Evolutionary conservation across 192 early-diverging fungal genomes (phyloP).

Genomic region (Coemansia sp.): DNA sequence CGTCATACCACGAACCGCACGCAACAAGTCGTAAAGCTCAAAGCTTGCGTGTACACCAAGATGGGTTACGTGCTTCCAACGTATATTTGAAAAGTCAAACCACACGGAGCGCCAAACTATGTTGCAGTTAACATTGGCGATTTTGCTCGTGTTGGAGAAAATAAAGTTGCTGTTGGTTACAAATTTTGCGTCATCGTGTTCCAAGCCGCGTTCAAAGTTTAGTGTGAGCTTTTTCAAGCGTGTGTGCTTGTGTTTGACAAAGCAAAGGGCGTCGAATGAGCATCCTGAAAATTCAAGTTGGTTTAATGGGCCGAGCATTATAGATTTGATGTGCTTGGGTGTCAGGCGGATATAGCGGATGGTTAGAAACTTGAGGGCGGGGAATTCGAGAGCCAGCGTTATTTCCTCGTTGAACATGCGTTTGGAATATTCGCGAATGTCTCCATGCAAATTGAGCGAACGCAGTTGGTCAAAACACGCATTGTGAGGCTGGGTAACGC

Average conservation of each 20-base stretch:
- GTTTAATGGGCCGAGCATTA: background rate
- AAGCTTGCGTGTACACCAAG: background rate
- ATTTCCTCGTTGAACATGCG: background rate
- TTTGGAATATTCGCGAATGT: background rate
- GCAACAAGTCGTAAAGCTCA: background rate
- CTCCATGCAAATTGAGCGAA: background rate
- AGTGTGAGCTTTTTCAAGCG: background rate
- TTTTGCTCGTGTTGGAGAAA: background rate
- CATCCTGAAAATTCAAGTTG: background rate
- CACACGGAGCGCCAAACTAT: background rate
- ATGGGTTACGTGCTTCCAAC: background rate
- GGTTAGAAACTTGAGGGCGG: background rate
- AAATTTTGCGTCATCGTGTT: background rate
- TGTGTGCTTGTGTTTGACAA: background rate
- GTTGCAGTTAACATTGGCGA: background rate
- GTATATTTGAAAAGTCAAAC: background rate
- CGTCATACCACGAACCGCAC: background rate
- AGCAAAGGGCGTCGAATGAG: background rate
- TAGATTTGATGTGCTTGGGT: background rate
- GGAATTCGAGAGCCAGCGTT: background rate
- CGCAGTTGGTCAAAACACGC: background rate
- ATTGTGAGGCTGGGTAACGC: background rate
- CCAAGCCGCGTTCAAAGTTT: background rate
- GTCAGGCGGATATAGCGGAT: background rate
- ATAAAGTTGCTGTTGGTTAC: background rate